phyloP scores from a whole-genome alignment of 352 stramenopile species.

The Phytophthora meadii region DNA sequence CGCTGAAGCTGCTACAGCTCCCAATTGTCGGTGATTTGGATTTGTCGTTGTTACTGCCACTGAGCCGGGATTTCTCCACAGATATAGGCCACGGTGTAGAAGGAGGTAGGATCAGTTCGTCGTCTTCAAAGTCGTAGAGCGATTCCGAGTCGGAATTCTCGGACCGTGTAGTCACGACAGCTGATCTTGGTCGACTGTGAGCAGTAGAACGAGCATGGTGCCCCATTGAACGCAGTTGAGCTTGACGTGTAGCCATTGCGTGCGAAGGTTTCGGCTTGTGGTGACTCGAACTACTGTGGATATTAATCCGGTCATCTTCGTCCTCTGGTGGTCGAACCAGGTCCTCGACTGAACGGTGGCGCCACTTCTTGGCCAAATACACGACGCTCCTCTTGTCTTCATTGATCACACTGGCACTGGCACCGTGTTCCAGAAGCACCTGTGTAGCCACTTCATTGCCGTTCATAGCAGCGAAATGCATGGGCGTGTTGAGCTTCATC shows the following conservation, averaged over 20 bases:
- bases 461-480: constrained; percentile 84
- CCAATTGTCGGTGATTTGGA: constrained; percentile 4
- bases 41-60: constrained; percentile 19
- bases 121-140: constrained; percentile 67
- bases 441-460: constrained; percentile 71
- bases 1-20: constrained; percentile 32
- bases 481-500: constrained; percentile 75
- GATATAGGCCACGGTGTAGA: constrained; percentile 54
- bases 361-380: constrained; percentile 82
- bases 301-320: constrained; percentile 9
- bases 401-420: constrained; percentile 69
- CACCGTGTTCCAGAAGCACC: constrained; percentile 66
- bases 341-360: constrained; percentile 61
- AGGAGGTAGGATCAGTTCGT: constrained; percentile 55
- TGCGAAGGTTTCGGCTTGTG: constrained; percentile 16
- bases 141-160: constrained; percentile 62
- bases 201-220: constrained; percentile 10
- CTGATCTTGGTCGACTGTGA: constrained; percentile 20
- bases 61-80: constrained; percentile 2
- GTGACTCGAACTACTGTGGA: constrained; percentile 8
- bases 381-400: constrained; percentile 80
- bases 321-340: constrained; percentile 61
- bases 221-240: constrained; percentile 29
- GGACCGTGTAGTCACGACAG: constrained; percentile 43
- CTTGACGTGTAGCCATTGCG: constrained; percentile 21